Evolutionary conservation across 1,139 yeast genomes (phyloP).

Genomic region (Suhomyces kunorum): DNA sequence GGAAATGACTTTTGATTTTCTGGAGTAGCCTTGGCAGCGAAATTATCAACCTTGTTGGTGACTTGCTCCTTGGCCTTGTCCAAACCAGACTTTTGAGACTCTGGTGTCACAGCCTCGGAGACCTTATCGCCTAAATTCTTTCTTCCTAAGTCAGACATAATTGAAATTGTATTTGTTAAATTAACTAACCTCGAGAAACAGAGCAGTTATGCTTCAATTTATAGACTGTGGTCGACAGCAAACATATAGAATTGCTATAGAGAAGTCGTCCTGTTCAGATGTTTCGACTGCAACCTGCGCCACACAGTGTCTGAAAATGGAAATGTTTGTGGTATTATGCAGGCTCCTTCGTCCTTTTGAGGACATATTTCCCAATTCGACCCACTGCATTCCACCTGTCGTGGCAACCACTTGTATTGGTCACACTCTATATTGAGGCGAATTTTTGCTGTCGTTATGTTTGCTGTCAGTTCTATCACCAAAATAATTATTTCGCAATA

Average conservation of each 20-base stretch:
- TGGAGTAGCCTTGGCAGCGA: constrained; percentile 61
- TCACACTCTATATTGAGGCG: not conserved
- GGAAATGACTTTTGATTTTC: constrained; percentile 64
- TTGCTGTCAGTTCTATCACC: too few relatives aligned
- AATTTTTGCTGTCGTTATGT: not conserved
- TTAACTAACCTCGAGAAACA: too few relatives aligned
- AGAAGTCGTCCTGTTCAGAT: too few relatives aligned
- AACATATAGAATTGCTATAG: too few relatives aligned
- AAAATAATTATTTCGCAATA: too few relatives aligned
- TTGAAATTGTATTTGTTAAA: too few relatives aligned
- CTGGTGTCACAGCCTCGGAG: constrained; percentile 70
- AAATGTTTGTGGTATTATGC: too few relatives aligned
- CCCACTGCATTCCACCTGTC: too few relatives aligned
- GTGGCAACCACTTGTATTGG: too few relatives aligned
- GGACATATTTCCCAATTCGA: not conserved
- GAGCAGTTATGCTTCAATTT: not conserved
- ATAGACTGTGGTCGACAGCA: not conserved
- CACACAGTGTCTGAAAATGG: not conserved
- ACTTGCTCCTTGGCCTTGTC: constrained; percentile 73
- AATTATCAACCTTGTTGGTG: constrained; percentile 64
- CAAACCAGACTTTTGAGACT: constrained; percentile 60
- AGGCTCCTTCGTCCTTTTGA: not conserved
- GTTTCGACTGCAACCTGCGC: too few relatives aligned
- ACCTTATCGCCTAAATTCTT: constrained; percentile 70
- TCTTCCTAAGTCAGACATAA: constrained; percentile 79